Base-by-base conservation (phyloP, 192 early-diverging fungal species). In the Coemansia umbellata region DNA sequence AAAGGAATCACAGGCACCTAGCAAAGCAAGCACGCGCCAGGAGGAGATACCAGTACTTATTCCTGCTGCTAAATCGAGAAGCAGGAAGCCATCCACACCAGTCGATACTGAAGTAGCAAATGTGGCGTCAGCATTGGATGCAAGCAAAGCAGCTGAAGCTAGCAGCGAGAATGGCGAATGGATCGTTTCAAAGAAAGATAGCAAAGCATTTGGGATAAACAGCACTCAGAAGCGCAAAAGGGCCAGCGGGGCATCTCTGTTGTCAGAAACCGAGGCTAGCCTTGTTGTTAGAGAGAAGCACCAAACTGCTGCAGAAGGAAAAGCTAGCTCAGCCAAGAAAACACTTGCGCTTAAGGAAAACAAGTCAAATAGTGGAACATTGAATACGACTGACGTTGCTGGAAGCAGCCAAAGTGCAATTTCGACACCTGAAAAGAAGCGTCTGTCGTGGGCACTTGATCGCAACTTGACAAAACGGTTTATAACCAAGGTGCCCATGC, bases 391-490 rank as follows among this genome's bases (percentile, higher is more conserved):
- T 32, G 23, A 13, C 24, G 37, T 10, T 23, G 2, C 21, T 32
- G 17, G 21, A 5, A 19, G 21, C 22, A 18, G n/a, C 26, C 43
- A 10, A 23, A 24, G 17, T 8, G 4, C 22, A 15, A 31, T 18
- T 26, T 9, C 30, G 15, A 40, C 35, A 8, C 49, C 68, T 3
- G 48, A 48, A 2, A 65, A 58, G 48, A 69, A 66, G 61, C 51
- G 52, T 18, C 62, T 70, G 11, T 55, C 41, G 31, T 76, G 73
- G 73, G 73, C 66, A 5, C 58, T 69, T 5, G 73, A 76, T 45
- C 61, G 53, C 54, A 76, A 70, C 47, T 56, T 63, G 8, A 63
- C 65, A n/a, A 76, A 76, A 62, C 66, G 54, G 44, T 76, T 76
- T 44, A 32, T 58, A 18, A 76, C 69, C 36, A 66, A 66, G 45